A percentile compares a stretch with the other conserved stretches of the same genome.
These are phyloP conservation scores for Colletotrichum abscissum DNA, from an alignment of 2,329 filamentous ascomycete genomes.

Conservation along the genomic window DNA sequence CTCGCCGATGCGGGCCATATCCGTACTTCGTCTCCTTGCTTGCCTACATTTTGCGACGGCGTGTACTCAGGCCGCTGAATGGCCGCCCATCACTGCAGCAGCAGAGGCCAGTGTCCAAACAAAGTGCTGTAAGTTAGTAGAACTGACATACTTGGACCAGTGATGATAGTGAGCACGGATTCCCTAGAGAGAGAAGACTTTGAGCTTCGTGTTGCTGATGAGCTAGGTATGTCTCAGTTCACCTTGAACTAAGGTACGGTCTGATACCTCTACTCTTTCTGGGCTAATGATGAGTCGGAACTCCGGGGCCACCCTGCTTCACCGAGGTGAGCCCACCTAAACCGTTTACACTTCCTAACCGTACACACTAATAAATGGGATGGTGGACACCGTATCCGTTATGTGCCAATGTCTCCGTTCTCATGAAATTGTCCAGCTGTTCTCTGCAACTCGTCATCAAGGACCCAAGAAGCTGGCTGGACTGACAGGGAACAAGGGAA, in stretches of 20 bases:
- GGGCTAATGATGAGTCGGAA: not conserved
- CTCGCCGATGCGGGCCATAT: not conserved
- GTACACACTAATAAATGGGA: not conserved
- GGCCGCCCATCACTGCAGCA: not conserved
- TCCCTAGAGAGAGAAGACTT: not conserved
- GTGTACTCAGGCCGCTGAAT: not conserved
- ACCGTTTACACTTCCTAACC: not conserved
- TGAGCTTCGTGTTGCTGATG: not conserved
- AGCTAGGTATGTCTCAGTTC: not conserved
- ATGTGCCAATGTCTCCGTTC: not conserved
- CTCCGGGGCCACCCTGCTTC: not conserved
- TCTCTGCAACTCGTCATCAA: not conserved
- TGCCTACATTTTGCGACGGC: not conserved
- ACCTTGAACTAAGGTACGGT: not conserved
- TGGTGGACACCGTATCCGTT: not conserved
- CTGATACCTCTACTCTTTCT: not conserved
- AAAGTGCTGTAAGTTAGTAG: not conserved
- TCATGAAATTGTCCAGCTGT: not conserved
- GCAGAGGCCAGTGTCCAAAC: not conserved
- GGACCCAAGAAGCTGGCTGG: slow-evolving; percentile 6
- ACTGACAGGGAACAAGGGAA: not conserved
- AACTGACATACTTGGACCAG: not conserved
- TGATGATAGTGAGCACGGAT: not conserved
- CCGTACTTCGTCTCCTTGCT: not conserved
- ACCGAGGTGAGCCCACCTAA: not conserved